Evolutionary conservation across 2,329 filamentous ascomycete species (phyloP).

Genomic region (Aaosphaeria pasadenensis): DNA sequence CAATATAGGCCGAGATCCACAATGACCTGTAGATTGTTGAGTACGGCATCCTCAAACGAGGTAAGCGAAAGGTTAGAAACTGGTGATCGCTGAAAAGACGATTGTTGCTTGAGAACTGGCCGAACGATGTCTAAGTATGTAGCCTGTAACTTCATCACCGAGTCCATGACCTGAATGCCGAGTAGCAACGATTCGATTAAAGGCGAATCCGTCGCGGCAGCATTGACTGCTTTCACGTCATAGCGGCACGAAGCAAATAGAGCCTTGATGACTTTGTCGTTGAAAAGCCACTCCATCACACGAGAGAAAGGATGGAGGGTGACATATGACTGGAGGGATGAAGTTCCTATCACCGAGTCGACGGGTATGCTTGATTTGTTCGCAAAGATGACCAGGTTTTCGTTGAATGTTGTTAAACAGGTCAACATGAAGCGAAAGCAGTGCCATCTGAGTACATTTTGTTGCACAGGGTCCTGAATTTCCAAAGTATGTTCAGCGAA

Average conservation of each 20-base stretch:
- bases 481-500: constrained; percentile 67
- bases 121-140: constrained; percentile 89
- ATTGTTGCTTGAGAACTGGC: constrained; percentile 68
- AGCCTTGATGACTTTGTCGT: constrained; percentile 78
- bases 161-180: constrained; percentile 79
- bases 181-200: constrained; percentile 75
- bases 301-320: constrained; percentile 88
- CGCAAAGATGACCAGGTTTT: constrained; percentile 82
- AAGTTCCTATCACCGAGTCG: constrained; percentile 70
- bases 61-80: constrained; percentile 74
- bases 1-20: constrained; percentile 84
- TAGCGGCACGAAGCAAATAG: constrained; percentile 79
- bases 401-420: constrained; percentile 86
- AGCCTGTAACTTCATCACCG: constrained; percentile 80
- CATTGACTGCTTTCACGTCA: constrained; percentile 68
- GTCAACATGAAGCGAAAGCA: constrained; percentile 81
- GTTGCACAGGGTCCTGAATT: constrained; percentile 61
- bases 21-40: constrained; percentile 75
- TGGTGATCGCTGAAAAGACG: constrained; percentile 55
- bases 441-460: constrained; percentile 69
- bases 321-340: constrained; percentile 75
- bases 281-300: constrained; percentile 98
- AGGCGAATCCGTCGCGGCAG: constrained; percentile 72
- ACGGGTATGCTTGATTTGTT: constrained; percentile 74
- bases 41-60: constrained; percentile 89